Percentiles rank a stretch among this genome's conserved stretches.
These are phyloP conservation scores for Athelia sp. DNA, from an alignment of 1,284 basidiomycete genomes.

Conservation along the genomic window DNA sequence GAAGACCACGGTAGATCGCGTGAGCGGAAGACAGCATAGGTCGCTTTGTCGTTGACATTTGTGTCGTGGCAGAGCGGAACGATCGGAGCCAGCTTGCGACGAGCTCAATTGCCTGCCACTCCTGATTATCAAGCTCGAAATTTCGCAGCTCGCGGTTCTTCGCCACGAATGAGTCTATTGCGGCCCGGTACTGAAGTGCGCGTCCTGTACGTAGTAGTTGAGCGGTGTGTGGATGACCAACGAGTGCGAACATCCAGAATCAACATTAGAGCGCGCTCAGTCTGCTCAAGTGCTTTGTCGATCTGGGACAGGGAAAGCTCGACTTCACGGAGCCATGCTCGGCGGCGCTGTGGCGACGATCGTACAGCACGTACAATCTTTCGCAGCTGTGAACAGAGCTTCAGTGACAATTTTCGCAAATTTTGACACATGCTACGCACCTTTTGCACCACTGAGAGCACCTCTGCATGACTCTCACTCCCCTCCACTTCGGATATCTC, in stretches of 20 bases:
- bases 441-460: constrained; percentile 7
- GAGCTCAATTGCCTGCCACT: constrained; percentile 16
- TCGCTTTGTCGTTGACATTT: constrained; percentile 21
- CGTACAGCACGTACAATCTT: constrained; percentile 18
- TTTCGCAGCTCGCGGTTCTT: constrained; percentile 10
- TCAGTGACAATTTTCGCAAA: not conserved
- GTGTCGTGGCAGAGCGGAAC: constrained; percentile 18
- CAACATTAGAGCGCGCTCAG: constrained; percentile 7
- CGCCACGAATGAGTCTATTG: constrained; percentile 11
- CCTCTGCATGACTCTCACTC: no score
- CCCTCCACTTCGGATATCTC: no score
- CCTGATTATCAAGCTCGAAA: constrained; percentile 10
- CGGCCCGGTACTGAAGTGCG: constrained; percentile 11
- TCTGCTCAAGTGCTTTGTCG: not conserved
- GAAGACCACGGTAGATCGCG: constrained; percentile 14
- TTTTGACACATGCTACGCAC: constrained; percentile 4
- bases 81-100: constrained; percentile 16
- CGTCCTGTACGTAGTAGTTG: constrained; percentile 20
- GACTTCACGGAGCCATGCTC: constrained; percentile 5
- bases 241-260: constrained; percentile 19
- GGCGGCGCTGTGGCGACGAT: constrained; percentile 16
- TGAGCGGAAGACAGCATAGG: constrained; percentile 14
- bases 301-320: not conserved
- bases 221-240: constrained; percentile 22
- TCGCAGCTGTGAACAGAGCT: constrained; percentile 15